Conservation (phyloP, 345 rosid genomes). For the Citrus cavaleriei region DNA sequence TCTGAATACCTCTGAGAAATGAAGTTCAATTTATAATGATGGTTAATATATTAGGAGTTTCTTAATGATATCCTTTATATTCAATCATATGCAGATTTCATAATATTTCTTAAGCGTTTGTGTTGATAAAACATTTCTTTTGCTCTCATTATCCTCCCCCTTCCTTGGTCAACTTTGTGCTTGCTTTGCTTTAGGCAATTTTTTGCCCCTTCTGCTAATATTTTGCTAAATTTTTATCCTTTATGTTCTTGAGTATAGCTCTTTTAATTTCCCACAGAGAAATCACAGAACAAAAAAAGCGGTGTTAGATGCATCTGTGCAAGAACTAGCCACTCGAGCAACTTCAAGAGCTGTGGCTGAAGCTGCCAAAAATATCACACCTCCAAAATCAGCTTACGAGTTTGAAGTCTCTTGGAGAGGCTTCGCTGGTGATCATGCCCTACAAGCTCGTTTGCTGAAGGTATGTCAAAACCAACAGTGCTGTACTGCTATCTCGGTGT, state of each 20-base stretch:
- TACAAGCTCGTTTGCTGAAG: conserved; percentile 73
- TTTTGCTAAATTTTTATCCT: not conserved
- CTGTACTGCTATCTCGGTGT: not conserved
- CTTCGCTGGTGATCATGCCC: conserved; percentile 52
- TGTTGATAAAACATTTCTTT: not conserved
- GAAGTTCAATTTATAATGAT: not conserved
- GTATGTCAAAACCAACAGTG: conserved; percentile 25
- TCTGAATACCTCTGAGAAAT: not conserved
- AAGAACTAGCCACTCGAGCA: conserved; percentile 85
- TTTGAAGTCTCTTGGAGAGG: conserved; percentile 84
- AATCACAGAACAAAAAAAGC: conserved; percentile 29
- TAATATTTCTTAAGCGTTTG: not conserved
- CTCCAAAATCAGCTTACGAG: conserved; percentile 82
- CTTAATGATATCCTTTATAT: not conserved
- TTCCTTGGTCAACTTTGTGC: not conserved
- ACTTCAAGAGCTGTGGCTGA: conserved; percentile 70
- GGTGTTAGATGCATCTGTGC: conserved; percentile 56
- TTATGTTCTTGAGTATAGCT: not conserved
- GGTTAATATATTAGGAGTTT: not conserved
- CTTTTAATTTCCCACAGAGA: conserved; percentile 29
- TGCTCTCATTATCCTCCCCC: not conserved
- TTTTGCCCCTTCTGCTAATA: not conserved
- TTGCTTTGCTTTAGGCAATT: not conserved
- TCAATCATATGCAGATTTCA: not conserved
- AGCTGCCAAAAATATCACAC: conserved; percentile 59